Evolutionary conservation across 805 yeast species (phyloP).

Genomic region (Yamadazyma tumulicola): DNA sequence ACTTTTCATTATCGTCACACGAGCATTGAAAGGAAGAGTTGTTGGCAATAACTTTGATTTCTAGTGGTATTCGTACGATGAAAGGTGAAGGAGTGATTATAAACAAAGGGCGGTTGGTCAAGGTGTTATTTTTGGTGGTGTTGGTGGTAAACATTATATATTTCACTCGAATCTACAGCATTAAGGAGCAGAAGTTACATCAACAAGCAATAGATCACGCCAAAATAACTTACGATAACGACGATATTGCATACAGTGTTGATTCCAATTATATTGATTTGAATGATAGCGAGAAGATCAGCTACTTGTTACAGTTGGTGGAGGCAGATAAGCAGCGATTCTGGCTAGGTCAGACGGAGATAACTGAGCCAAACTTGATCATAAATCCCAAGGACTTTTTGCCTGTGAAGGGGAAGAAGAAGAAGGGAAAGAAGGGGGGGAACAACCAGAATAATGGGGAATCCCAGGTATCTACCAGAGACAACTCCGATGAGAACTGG

Average conservation of each 20-base stretch:
- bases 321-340: conserved; percentile 21
- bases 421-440: background rate
- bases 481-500: conserved; percentile 5
- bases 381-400: conserved; percentile 20
- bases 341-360: conserved; percentile 27
- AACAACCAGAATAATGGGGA: background rate
- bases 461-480: background rate
- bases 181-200: conserved; percentile 16
- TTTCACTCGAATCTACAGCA: conserved; percentile 17
- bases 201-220: conserved; percentile 14
- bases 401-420: background rate
- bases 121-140: conserved; percentile 17
- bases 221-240: conserved; percentile 18
- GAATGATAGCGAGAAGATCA: conserved; percentile 15
- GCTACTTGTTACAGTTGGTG: conserved; percentile 18
- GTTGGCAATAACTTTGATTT: too few relatives aligned
- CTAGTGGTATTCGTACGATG: too few relatives aligned
- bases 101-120: conserved; percentile 14
- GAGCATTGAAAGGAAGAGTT: too few relatives aligned
- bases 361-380: conserved; percentile 18
- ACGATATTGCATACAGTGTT: conserved; percentile 14
- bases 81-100: too few relatives aligned
- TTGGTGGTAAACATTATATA: conserved; percentile 19
- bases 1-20: too few relatives aligned
- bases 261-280: conserved; percentile 17